These are phyloP conservation scores for Ophiobolus disseminans DNA, from an alignment of 2,329 filamentous ascomycete genomes.

Conservation along the genomic window DNA sequence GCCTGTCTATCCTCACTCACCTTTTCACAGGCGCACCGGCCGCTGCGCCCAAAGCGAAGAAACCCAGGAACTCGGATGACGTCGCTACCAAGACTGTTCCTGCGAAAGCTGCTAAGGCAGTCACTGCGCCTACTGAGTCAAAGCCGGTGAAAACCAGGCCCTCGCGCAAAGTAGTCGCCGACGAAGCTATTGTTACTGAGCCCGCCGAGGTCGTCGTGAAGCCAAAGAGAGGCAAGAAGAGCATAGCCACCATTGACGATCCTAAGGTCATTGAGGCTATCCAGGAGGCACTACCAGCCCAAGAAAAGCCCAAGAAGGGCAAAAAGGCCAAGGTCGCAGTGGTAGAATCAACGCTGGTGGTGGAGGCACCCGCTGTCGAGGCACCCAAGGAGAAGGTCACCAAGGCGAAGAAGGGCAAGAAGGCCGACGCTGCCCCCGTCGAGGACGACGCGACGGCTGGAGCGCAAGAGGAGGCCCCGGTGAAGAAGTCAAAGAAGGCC, in stretches of 20 bases:
- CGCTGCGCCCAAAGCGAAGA: conserved; percentile 47
- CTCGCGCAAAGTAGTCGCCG: conserved; percentile 46
- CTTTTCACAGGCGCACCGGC: conserved; percentile 40
- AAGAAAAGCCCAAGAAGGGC: conserved; percentile 24
- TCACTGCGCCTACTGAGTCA: conserved; percentile 26
- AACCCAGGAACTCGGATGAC: conserved; percentile 47
- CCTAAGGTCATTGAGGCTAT: conserved; percentile 9
- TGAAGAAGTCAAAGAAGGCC: conserved; percentile 30
- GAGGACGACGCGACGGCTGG: conserved; percentile 16
- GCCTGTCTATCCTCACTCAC: conserved; percentile 16
- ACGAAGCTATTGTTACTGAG: conserved; percentile 30
- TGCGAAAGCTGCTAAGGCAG: conserved; percentile 27
- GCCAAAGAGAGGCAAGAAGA: conserved; percentile 50
- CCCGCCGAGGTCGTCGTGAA: conserved; percentile 16
- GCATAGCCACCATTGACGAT: conserved; percentile 24
- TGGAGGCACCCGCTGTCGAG: conserved; percentile 16
- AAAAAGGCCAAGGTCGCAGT: conserved; percentile 23
- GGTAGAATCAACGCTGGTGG: conserved; percentile 12
- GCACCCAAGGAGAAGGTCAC: conserved; percentile 29
- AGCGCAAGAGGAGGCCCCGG: conserved; percentile 13
- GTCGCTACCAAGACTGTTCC: conserved; percentile 26
- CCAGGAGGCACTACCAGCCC: conserved; percentile 9
- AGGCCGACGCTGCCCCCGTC: conserved; percentile 19
- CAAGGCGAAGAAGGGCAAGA: conserved; percentile 27
- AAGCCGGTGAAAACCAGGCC: conserved; percentile 32